Evolutionary conservation across 2,329 filamentous ascomycete genomes (phyloP), one percentile per base, ranked within the genome.

Genomic region (Alternaria gansuensis): DNA sequence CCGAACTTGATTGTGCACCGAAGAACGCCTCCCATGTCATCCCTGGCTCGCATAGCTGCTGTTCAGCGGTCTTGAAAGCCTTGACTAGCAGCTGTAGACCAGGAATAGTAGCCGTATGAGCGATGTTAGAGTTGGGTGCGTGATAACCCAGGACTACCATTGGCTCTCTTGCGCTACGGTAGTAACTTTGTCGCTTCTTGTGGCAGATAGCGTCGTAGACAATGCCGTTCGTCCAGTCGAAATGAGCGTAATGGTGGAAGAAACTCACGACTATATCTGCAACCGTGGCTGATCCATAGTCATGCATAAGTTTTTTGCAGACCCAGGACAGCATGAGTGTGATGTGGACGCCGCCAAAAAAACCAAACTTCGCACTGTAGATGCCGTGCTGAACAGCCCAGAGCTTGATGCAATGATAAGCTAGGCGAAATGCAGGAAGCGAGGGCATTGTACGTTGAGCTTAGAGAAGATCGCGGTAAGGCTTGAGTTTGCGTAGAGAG

Each of bases 321-420:
- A 90, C 76, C 14, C 84, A 82, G 0, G 85, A 82, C 8, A 91
- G 78, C 69, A 91, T 79, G 23, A 89, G 75, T 0, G 85, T 83
- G 51, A 91, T 84, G 64, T 90, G 87, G 21, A 89, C 85, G 3
- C 87, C 88, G 5, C 86, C 84, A 0, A 91, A 79, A 59, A 86
- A 88, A 0, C 88, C 88, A 65, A 90, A 90, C 46, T 82, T 85
- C 1, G 87, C 82, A 0, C 86, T 83, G 71, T 90, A 90, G 14
- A 91, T 79, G 1, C 88, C 88, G 6, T 85, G 82, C 10, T 81
- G 77, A 54, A 82, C 81, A 1, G 88, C 86, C 88, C 88, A 91
- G 1, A 82, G 78, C 67, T 85, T 87, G 69, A 91, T 82, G 54
- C 84, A 80, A 1, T 85, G 82, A 66, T 89, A 85, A 0, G 87